Evolutionary conservation across 106 monocot genomes (phyloP).

Genomic region (Phalaenopsis equestris): DNA sequence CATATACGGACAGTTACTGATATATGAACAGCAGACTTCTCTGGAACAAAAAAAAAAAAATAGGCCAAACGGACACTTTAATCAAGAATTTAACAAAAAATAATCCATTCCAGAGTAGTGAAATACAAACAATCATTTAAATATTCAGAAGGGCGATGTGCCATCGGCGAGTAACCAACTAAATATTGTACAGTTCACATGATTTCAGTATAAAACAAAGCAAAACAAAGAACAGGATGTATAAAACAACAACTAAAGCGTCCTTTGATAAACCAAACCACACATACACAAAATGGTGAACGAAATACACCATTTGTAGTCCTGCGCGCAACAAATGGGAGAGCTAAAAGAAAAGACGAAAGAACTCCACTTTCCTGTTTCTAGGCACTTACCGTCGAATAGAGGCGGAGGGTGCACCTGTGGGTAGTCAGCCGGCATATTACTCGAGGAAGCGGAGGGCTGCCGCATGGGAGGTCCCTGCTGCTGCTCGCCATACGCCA

Average conservation of each 20-base stretch:
- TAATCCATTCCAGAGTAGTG: not conserved
- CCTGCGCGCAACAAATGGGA: not conserved
- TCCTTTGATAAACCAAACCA: not conserved
- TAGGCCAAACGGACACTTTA: not conserved
- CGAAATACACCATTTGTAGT: not conserved
- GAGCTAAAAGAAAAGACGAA: not conserved
- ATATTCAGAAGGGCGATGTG: not conserved
- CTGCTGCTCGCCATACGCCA: slow-evolving; percentile 26
- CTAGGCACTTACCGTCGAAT: not conserved
- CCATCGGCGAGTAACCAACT: not conserved
- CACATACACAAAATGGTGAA: not conserved
- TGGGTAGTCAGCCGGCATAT: slow-evolving; percentile 26
- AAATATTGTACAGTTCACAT: not conserved
- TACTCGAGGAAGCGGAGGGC: slow-evolving; percentile 56
- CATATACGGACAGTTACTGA: not conserved
- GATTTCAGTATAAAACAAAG: not conserved
- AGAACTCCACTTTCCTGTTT: not conserved
- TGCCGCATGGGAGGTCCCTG: slow-evolving; percentile 44
- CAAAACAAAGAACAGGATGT: not conserved
- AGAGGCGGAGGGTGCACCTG: slow-evolving; percentile 33
- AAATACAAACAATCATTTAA: not conserved
- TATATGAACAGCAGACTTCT: not conserved
- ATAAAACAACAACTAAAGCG: not conserved
- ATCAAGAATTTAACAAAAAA: not conserved
- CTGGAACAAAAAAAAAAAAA: not conserved